Conservation (phyloP, 139 green algal species). For the Chlorella sp. region DNA sequence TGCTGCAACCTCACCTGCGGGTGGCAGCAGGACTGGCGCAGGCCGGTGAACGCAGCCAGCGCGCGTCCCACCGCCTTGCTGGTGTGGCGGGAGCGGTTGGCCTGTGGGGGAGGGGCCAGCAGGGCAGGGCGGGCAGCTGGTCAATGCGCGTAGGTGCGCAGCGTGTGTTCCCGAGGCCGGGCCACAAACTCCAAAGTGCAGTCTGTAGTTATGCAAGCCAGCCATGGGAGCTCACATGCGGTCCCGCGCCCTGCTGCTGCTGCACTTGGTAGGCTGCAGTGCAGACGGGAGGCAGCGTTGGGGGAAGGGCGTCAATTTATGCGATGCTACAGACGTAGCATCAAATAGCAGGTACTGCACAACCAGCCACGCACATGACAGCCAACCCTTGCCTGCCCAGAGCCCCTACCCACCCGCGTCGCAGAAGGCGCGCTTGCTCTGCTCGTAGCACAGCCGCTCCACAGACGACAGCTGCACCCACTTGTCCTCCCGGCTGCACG, state of each 20-base stretch:
- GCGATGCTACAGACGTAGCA: too few species aligned
- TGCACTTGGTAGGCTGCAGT: background rate
- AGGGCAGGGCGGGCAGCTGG: background rate
- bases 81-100: background rate
- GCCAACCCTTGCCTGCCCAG: too few species aligned
- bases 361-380: too few species aligned
- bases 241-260: conserved; percentile 8
- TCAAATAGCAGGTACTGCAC: too few species aligned
- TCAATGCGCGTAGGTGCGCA: too few species aligned
- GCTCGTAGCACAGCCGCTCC: conserved; percentile 60
- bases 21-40: conserved; percentile 57
- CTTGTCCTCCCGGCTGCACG: conserved; percentile 50
- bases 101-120: background rate
- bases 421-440: conserved; percentile 27
- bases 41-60: conserved; percentile 29
- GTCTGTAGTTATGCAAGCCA: too few species aligned
- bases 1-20: conserved; percentile 14
- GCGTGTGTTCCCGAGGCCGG: too few species aligned
- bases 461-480: conserved; percentile 51
- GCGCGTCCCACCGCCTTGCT: conserved; percentile 4
- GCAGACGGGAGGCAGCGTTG: too few species aligned
- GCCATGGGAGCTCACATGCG: too few species aligned
- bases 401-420: conserved; percentile 3
- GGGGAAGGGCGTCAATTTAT: too few species aligned
- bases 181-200: too few species aligned